A percentile compares a stretch with the other conserved stretches of the same genome.
Conservation (phyloP, 2,329 filamentous ascomycete genomes). For the Falciphora oryzae region DNA sequence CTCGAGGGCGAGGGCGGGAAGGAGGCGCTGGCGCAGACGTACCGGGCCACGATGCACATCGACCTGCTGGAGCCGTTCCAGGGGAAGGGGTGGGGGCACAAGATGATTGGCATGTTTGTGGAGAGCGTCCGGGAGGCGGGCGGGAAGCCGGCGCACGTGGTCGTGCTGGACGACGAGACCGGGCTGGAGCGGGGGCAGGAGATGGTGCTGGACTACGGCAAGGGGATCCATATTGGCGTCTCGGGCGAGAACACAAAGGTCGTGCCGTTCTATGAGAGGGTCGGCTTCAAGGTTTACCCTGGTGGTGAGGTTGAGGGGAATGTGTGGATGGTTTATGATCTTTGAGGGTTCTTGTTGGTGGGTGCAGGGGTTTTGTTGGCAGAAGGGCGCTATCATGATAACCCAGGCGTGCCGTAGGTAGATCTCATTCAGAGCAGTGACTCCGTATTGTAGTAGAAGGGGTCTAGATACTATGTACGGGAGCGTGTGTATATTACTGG, state of each 20-base stretch:
- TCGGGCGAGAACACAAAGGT: conserved; percentile 41
- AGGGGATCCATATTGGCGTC: conserved; percentile 38
- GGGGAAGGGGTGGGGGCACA: conserved; percentile 38
- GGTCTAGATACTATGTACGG: too few relatives aligned
- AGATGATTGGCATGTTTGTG: conserved; percentile 36
- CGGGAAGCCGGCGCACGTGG: neutral
- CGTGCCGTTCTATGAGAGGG: conserved; percentile 40
- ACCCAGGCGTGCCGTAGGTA: too few relatives aligned
- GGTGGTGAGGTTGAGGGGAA: conserved; percentile 27
- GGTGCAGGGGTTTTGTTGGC: too few relatives aligned
- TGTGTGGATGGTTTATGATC: conserved; percentile 37
- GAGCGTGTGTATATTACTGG: too few relatives aligned
- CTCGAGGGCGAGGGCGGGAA: conserved; percentile 28
- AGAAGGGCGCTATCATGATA: too few relatives aligned
- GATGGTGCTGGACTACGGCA: conserved; percentile 23
- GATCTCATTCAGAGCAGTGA: too few relatives aligned
- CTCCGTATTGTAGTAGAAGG: too few relatives aligned
- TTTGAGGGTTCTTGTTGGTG: conserved; percentile 14
- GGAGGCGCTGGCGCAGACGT: conserved; percentile 27
- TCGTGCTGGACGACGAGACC: conserved; percentile 8
- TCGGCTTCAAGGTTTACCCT: conserved; percentile 36
- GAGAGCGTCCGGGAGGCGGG: conserved; percentile 26
- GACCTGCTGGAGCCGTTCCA: conserved; percentile 38
- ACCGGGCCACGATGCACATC: conserved; percentile 43
- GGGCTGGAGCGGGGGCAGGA: conserved; percentile 8